phyloP scores from a whole-genome alignment of 2,329 filamentous ascomycete genomes.

The Claviceps maximensis region DNA sequence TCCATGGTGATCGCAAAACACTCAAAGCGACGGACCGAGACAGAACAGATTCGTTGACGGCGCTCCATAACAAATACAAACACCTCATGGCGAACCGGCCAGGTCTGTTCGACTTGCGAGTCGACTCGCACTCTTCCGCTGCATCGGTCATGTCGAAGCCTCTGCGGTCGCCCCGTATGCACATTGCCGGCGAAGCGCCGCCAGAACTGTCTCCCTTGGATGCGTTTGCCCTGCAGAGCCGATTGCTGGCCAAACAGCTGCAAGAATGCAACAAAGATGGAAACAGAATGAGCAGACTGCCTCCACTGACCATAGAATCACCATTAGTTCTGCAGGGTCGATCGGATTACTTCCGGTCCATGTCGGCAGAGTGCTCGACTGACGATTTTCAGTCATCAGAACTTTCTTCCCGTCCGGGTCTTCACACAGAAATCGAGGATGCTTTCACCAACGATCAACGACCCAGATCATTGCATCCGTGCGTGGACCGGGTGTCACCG shows the following conservation, averaged over 20 bases:
- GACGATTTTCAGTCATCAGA: constrained; percentile 24
- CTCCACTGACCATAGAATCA: constrained; percentile 69
- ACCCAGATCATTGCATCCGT: constrained; percentile 62
- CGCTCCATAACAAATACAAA: constrained; percentile 3
- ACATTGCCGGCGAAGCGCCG: constrained; percentile 68
- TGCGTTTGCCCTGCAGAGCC: constrained; percentile 85
- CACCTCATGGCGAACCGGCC: constrained; percentile 41
- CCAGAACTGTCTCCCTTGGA: constrained; percentile 89
- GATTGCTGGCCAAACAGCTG: constrained; percentile 74
- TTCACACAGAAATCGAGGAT: constrained; percentile 45
- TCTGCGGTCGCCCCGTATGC: constrained; percentile 60
- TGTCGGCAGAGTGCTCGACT: constrained; percentile 49
- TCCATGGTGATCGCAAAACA: constrained; percentile 10
- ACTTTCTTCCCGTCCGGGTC: constrained; percentile 23
- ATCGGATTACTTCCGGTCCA: constrained; percentile 68
- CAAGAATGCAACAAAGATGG: constrained; percentile 65
- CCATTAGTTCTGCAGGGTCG: constrained; percentile 63
- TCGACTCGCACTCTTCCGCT: constrained; percentile 39
- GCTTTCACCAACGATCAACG: constrained; percentile 37
- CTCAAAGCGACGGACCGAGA: constrained; percentile 7
- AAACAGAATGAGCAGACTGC: constrained; percentile 70
- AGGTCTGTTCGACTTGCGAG: constrained; percentile 45
- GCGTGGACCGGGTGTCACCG: constrained; percentile 51
- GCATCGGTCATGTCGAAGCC: constrained; percentile 34
- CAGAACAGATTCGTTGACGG: constrained; percentile 9